Evolutionary conservation across 345 rosid species (phyloP), one percentile per base, ranked within the genome.

Genomic region (Pugionium cornutum): DNA sequence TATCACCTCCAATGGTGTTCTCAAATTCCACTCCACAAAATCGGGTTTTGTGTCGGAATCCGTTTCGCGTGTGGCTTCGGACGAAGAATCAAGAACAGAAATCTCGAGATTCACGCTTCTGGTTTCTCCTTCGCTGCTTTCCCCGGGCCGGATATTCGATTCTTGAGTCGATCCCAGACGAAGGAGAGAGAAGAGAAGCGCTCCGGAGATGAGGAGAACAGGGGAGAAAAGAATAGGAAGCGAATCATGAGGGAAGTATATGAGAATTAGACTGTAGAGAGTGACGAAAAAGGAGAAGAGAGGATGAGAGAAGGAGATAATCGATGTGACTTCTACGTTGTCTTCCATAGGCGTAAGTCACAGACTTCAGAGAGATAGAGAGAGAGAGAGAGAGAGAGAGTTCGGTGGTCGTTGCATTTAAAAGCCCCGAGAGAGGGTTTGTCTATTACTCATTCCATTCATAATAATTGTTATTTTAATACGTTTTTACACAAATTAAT

Each of bases 1-100:
- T 47, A 92, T 92, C 42, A 89, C 89, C 25, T 86, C 90, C 53
- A 92, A 53, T 11, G 98, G 97, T 1, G 96, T 96, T 62, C 83
- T 79, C 39, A 89, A 79, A 70, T 92, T 53, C 98, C 97, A 92
- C 7, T 77, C 84, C 33, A 85, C 82, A 54, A 89, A 92, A 6
- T 56, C 72, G 5, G 55, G 62, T 27, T 76, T 53, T 26, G 62
- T 58, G 2, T 18, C 67, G 5, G 72, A 37, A 35, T 29, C 35
- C 7, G 7, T 9, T 7, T 50, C 53, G 28, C 26, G 30, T 35
- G 2, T 53, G 28, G 10, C 41, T 53, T 53, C 58, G 10, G 58
- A 33, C 1, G 55, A 51, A 31, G 18, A 52, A 7, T 58, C 73
- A 35, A 4, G 32, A 9, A 40, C 58, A 37, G 36, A 66, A 40